Evolutionary conservation across 2,329 filamentous ascomycete genomes (phyloP).

Genomic region (Monascus ruber): DNA sequence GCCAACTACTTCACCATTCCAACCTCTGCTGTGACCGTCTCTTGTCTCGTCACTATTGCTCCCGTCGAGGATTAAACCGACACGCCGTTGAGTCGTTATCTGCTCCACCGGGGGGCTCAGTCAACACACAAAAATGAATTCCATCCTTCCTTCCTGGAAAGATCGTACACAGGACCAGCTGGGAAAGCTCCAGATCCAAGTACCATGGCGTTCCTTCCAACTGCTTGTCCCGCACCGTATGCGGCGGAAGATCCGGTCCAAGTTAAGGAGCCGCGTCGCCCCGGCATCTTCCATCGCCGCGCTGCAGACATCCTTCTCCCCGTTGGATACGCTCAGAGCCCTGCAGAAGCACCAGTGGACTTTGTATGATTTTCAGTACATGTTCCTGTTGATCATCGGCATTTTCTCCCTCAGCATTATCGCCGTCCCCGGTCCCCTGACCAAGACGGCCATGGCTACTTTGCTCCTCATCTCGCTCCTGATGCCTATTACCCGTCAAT

Average conservation of each 20-base stretch:
- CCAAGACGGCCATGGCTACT: constrained; percentile 63
- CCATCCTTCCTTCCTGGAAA: constrained; percentile 34
- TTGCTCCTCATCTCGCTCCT: constrained; percentile 59
- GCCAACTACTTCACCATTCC: no score
- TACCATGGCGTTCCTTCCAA: constrained; percentile 40
- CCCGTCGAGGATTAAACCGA: no score
- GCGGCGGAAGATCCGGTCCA: constrained; percentile 56
- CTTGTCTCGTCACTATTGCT: no score
- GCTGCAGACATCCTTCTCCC: constrained; percentile 72
- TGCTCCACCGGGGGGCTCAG: no score
- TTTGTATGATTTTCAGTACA: constrained; percentile 73
- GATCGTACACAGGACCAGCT: constrained; percentile 34
- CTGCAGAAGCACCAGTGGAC: constrained; percentile 71
- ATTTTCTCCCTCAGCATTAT: constrained; percentile 79
- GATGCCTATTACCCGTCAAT: constrained; percentile 77
- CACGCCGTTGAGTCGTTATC: no score
- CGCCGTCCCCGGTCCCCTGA: constrained; percentile 61
- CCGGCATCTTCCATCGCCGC: constrained; percentile 62
- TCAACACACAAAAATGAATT: constrained; percentile 16
- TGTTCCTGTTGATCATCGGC: constrained; percentile 59
- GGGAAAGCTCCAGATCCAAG: constrained; percentile 34
- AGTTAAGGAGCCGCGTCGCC: constrained; percentile 54
- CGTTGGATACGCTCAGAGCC: constrained; percentile 62
- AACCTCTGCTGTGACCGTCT: no score
- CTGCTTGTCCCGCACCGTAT: constrained; percentile 51